These are phyloP conservation scores for Zizania palustris DNA, from an alignment of 202 grass and related monocot genomes.

Conservation along the genomic window DNA sequence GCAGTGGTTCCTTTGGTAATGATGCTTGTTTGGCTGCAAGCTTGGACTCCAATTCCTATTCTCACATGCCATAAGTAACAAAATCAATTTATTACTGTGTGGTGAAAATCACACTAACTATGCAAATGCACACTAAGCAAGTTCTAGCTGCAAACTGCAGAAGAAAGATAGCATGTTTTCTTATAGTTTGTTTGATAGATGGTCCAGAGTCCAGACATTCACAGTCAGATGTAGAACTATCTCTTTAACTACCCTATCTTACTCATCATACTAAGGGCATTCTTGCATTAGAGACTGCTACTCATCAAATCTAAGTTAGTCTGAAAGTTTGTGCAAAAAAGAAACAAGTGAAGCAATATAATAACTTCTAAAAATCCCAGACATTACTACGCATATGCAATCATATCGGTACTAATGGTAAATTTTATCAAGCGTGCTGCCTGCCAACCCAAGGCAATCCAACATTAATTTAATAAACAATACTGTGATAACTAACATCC, in stretches of 20 bases:
- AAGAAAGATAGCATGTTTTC: constrained; percentile 21
- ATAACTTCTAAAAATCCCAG: background rate
- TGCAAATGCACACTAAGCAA: constrained; percentile 34
- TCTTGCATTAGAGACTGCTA: background rate
- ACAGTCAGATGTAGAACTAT: constrained; percentile 15
- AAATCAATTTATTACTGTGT: background rate
- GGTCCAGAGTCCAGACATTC: background rate
- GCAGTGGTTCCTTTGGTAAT: constrained; percentile 76
- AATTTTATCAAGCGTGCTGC: background rate
- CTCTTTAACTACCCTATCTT: constrained; percentile 3
- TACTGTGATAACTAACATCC: background rate
- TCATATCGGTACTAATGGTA: background rate
- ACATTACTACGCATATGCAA: background rate
- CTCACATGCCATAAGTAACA: constrained; percentile 25
- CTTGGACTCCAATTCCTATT: constrained; percentile 78
- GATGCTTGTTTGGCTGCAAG: constrained; percentile 81
- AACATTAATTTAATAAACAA: constrained; percentile 5
- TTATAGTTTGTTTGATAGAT: constrained; percentile 8
- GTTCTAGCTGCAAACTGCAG: constrained; percentile 11
- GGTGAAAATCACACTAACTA: constrained; percentile 11
- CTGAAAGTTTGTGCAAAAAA: background rate
- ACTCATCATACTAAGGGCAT: background rate
- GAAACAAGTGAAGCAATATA: constrained; percentile 11
- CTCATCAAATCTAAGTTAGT: constrained; percentile 12
- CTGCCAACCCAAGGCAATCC: background rate